Conservation (phyloP, 176 grass and related monocot genomes). For the Metroxylon sagu region DNA sequence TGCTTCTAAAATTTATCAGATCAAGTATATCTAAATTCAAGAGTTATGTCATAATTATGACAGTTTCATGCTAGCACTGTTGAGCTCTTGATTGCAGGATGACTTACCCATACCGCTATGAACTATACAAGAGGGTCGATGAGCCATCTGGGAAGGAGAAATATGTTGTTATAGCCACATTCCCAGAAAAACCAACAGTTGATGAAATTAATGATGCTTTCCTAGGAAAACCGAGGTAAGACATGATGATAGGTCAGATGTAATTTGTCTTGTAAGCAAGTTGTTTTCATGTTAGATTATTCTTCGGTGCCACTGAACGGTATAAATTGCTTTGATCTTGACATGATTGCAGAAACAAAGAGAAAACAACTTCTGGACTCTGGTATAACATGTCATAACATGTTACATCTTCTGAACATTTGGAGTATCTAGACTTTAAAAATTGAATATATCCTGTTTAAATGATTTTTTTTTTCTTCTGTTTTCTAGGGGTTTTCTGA, state of each 20-base stretch:
- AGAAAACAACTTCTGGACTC: constrained; percentile 54
- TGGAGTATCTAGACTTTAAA: neutral
- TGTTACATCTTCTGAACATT: neutral
- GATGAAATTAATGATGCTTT: constrained; percentile 78
- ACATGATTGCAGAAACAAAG: constrained; percentile 50
- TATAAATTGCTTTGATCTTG: constrained; percentile 2
- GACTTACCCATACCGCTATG: constrained; percentile 73
- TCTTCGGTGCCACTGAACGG: neutral
- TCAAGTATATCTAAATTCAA: constrained; percentile 1
- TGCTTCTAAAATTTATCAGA: no score
- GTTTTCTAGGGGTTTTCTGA: constrained; percentile 66
- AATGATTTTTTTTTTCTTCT: constrained; percentile 2
- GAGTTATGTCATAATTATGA: constrained; percentile 15
- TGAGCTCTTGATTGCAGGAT: constrained; percentile 44
- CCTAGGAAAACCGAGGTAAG: constrained; percentile 53
- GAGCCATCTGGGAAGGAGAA: constrained; percentile 54
- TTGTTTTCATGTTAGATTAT: neutral
- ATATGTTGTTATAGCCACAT: constrained; percentile 59
- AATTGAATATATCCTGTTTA: neutral
- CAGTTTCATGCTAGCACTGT: neutral
- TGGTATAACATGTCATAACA: constrained; percentile 42
- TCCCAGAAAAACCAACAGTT: constrained; percentile 55
- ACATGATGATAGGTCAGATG: neutral
- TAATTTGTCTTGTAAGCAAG: constrained; percentile 6
- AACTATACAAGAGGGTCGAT: constrained; percentile 84